Evolutionary conservation across 495 filamentous ascomycete species (phyloP).

Genomic region (Trichocladium antarcticum): DNA sequence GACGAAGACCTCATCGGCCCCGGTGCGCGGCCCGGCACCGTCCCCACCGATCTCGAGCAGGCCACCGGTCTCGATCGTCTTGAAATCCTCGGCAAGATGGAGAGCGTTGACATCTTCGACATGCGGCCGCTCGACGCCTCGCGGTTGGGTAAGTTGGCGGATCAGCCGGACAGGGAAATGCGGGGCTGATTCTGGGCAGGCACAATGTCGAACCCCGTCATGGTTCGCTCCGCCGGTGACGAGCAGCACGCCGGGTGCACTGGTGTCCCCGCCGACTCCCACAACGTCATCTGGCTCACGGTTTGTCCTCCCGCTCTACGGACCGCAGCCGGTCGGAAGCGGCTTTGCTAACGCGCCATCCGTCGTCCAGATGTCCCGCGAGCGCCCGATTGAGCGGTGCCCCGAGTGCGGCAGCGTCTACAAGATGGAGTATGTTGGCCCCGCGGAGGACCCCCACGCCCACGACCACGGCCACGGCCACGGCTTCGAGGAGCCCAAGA

Average conservation of each 20-base stretch:
- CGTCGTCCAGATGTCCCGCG: constrained; percentile 58
- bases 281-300: constrained; percentile 78
- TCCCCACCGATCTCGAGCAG: constrained; percentile 90
- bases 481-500: constrained; percentile 71
- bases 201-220: constrained; percentile 80
- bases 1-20: constrained; percentile 73
- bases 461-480: constrained; percentile 47
- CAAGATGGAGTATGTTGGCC: constrained; percentile 94
- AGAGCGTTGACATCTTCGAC: constrained; percentile 96
- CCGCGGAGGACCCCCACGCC: constrained; percentile 53
- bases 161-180: background rate
- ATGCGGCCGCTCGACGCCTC: constrained; percentile 92
- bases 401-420: constrained; percentile 88
- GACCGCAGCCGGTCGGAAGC: no score
- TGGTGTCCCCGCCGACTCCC: constrained; percentile 82
- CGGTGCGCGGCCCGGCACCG: constrained; percentile 67
- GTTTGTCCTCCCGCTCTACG: constrained; percentile 48
- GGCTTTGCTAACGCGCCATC: constrained; percentile 6
- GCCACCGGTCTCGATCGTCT: constrained; percentile 94
- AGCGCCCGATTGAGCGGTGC: constrained; percentile 87
- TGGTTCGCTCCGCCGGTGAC: constrained; percentile 79
- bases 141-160: constrained; percentile 45
- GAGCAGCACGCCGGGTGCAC: constrained; percentile 98
- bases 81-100: constrained; percentile 98
- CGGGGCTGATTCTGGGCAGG: constrained; percentile 38